These are phyloP conservation scores for Seiridium unicorne DNA, from an alignment of 2,329 filamentous ascomycete species.

Conservation along the genomic window DNA sequence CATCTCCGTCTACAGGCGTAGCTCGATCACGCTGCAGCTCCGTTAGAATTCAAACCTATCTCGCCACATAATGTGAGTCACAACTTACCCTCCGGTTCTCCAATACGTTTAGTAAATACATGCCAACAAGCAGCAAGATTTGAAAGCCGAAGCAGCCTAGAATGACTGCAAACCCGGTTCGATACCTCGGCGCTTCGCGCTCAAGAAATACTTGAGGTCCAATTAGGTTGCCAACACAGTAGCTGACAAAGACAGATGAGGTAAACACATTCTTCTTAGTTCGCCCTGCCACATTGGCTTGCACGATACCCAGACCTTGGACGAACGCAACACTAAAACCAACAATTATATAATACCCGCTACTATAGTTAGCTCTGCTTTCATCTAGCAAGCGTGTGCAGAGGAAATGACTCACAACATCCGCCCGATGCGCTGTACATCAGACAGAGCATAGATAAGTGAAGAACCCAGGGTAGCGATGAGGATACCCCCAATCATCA, in stretches of 20 bases:
- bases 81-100: not conserved
- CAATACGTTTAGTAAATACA: not conserved
- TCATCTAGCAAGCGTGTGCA: not conserved
- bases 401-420: not conserved
- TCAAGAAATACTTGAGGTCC: slow-evolving; percentile 1
- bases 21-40: not conserved
- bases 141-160: not conserved
- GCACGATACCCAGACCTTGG: not conserved
- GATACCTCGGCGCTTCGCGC: not conserved
- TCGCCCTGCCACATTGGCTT: slow-evolving; percentile 1
- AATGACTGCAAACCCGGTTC: not conserved
- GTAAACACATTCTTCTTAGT: slow-evolving; percentile 6
- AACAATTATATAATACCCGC: not conserved
- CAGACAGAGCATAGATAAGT: not conserved
- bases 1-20: not conserved
- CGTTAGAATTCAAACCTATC: not conserved
- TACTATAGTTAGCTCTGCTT: not conserved
- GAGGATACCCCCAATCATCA: slow-evolving; percentile 1
- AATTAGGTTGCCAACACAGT: slow-evolving; percentile 1
- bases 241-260: slow-evolving; percentile 2
- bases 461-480: not conserved
- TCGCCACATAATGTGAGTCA: not conserved
- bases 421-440: not conserved
- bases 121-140: not conserved
- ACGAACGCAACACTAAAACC: slow-evolving; percentile 1